Evolutionary conservation across 192 early-diverging fungal species (phyloP).

Genomic region (Dissophora globulifera): DNA sequence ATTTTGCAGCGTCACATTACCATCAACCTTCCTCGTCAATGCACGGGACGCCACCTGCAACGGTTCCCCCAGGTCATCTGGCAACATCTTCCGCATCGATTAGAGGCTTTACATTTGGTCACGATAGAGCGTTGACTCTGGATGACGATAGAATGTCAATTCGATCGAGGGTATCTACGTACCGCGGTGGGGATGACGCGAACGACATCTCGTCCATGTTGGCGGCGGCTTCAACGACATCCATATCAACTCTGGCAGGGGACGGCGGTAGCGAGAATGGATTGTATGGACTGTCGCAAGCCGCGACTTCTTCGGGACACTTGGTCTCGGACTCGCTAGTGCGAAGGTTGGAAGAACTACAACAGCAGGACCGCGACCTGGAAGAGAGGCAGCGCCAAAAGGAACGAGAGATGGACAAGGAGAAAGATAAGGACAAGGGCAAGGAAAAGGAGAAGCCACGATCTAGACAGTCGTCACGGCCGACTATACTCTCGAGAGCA

Average conservation of each 20-base stretch:
- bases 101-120: no score
- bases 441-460: slow-evolving; percentile 5
- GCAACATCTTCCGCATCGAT: no score
- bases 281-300: neutral
- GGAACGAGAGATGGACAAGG: slow-evolving; percentile 18
- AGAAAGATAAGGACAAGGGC: slow-evolving; percentile 15
- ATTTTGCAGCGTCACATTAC: slow-evolving; percentile 27
- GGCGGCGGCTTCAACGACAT: slow-evolving; percentile 1
- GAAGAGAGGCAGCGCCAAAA: slow-evolving; percentile 26
- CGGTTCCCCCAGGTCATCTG: no score
- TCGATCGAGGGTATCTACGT: slow-evolving; percentile 28
- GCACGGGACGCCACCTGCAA: no score
- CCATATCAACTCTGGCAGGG: neutral
- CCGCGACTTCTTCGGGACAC: slow-evolving; percentile 6
- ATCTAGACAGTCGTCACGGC: slow-evolving; percentile 5
- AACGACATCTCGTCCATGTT: slow-evolving; percentile 19
- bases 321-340: slow-evolving; percentile 45
- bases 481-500: slow-evolving; percentile 23
- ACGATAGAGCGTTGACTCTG: no score
- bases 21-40: slow-evolving; percentile 2
- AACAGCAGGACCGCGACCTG: slow-evolving; percentile 41
- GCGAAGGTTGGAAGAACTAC: slow-evolving; percentile 35
- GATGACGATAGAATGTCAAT: slow-evolving; percentile 40
- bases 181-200: slow-evolving; percentile 1
- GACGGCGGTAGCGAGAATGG: neutral